Conservation (phyloP, 2,329 filamentous ascomycete genomes). For the Catunica adiposa region DNA sequence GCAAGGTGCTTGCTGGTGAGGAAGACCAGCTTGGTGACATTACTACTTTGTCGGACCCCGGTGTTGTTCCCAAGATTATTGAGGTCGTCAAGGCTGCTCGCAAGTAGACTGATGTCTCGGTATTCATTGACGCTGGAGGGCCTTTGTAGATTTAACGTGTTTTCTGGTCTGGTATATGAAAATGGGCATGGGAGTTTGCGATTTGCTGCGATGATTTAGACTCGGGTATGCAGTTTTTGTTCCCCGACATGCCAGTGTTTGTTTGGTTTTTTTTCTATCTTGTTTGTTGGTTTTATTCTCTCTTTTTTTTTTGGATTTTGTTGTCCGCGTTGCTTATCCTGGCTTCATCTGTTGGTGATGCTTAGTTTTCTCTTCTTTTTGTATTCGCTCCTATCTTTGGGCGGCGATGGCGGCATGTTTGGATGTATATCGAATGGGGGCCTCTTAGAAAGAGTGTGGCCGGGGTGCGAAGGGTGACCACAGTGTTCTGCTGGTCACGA, state of each 20-base stretch:
- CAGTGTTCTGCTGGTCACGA: background rate
- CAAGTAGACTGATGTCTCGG: constrained; percentile 25
- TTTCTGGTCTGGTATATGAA: background rate
- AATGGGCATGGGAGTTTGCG: constrained; percentile 2
- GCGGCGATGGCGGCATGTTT: background rate
- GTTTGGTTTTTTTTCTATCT: constrained; percentile 9
- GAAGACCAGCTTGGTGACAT: constrained; percentile 93
- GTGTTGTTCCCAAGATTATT: constrained; percentile 81
- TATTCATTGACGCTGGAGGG: background rate
- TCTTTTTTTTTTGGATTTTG: constrained; percentile 1
- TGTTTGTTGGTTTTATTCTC: constrained; percentile 10
- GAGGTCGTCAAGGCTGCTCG: constrained; percentile 50
- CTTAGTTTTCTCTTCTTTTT: constrained; percentile 1
- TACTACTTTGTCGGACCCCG: constrained; percentile 79
- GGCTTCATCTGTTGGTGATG: background rate
- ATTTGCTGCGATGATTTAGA: constrained; percentile 1
- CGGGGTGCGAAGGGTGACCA: background rate
- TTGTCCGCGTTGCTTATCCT: constrained; percentile 4
- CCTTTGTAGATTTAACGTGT: background rate
- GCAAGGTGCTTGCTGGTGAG: constrained; percentile 94
- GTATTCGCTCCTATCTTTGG: background rate
- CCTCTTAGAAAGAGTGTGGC: background rate
- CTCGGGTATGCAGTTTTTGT: constrained; percentile 1
- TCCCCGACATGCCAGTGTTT: constrained; percentile 10
- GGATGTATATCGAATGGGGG: background rate